Conservation (phyloP, 2,329 filamentous ascomycete genomes). For the Xylariaceae sp. region DNA sequence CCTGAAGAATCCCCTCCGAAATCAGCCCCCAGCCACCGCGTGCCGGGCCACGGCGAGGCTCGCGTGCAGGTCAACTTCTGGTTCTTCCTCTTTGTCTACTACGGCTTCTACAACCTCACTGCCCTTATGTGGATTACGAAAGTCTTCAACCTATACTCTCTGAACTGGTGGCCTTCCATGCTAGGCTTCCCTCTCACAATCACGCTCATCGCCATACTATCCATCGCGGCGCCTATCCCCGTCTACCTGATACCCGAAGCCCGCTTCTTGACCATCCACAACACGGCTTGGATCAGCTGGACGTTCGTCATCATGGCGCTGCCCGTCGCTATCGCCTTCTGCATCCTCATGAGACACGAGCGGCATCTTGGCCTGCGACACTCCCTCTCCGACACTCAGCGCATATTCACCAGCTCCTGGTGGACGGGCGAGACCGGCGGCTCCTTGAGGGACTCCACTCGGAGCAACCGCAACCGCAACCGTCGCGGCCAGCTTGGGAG, state of each 20-base stretch:
- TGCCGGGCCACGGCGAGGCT: slow-evolving; percentile 58
- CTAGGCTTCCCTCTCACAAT: slow-evolving; percentile 62
- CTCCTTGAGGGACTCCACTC: slow-evolving; percentile 32
- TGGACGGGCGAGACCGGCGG: slow-evolving; percentile 56
- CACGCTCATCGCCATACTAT: slow-evolving; percentile 55
- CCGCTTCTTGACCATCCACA: slow-evolving; percentile 52
- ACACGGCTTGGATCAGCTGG: slow-evolving; percentile 64
- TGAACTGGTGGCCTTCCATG: slow-evolving; percentile 65
- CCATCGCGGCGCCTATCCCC: slow-evolving; percentile 53
- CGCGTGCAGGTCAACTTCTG: slow-evolving; percentile 63
- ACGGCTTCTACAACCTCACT: slow-evolving; percentile 62
- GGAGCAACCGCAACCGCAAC: too few relatives aligned
- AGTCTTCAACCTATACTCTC: slow-evolving; percentile 64
- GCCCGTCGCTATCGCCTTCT: slow-evolving; percentile 60
- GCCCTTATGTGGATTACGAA: slow-evolving; percentile 67
- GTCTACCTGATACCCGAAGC: slow-evolving; percentile 51
- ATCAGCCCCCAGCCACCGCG: slow-evolving; percentile 34
- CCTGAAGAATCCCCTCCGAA: too few relatives aligned
- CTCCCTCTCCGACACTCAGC: slow-evolving; percentile 59
- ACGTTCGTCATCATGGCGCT: slow-evolving; percentile 66
- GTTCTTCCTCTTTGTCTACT: slow-evolving; percentile 67
- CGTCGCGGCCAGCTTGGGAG: slow-evolving; percentile 33
- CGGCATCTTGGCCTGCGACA: slow-evolving; percentile 57
- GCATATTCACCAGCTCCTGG: slow-evolving; percentile 61
- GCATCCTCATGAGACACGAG: slow-evolving; percentile 58